A percentile compares a stretch with the other conserved stretches of the same genome.
Conservation (phyloP, 2,329 filamentous ascomycete species). For the Aureobasidium lini region DNA sequence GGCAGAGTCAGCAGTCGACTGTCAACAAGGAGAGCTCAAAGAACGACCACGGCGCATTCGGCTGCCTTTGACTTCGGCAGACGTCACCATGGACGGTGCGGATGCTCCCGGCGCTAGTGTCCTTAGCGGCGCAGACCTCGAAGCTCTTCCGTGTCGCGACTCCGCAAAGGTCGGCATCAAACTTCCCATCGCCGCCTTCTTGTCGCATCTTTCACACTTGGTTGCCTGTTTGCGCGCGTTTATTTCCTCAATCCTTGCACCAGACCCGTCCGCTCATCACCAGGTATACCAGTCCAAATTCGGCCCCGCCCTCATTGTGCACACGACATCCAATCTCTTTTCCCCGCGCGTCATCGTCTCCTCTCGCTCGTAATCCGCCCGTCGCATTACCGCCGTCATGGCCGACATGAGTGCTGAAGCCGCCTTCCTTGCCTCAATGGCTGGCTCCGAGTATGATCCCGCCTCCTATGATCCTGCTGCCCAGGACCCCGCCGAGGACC, state of each 20-base stretch:
- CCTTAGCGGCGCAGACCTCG: background rate
- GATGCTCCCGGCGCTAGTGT: background rate
- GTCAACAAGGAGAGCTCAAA: background rate
- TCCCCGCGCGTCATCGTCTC: background rate
- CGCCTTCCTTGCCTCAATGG: conserved; percentile 40
- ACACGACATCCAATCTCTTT: background rate
- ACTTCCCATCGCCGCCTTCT: background rate
- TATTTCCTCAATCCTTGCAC: background rate
- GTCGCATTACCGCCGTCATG: background rate
- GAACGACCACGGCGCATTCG: background rate
- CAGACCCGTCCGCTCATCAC: too few species aligned
- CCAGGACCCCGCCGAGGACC: conserved; percentile 29
- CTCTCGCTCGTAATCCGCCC: background rate
- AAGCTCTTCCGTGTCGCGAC: background rate
- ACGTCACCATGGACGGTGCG: background rate
- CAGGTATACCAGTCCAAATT: background rate
- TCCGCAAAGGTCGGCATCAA: background rate
- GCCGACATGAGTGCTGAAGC: conserved; percentile 42
- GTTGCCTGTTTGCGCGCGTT: background rate
- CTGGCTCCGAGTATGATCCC: conserved; percentile 18
- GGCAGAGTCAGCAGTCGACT: background rate
- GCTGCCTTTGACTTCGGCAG: background rate
- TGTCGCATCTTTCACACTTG: background rate
- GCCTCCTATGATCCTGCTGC: conserved; percentile 26
- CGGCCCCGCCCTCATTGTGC: background rate